Percentiles rank a stretch among this genome's conserved stretches.
phyloP scores from a whole-genome alignment of 2,329 filamentous ascomycete genomes.

The Neonectria punicea region DNA sequence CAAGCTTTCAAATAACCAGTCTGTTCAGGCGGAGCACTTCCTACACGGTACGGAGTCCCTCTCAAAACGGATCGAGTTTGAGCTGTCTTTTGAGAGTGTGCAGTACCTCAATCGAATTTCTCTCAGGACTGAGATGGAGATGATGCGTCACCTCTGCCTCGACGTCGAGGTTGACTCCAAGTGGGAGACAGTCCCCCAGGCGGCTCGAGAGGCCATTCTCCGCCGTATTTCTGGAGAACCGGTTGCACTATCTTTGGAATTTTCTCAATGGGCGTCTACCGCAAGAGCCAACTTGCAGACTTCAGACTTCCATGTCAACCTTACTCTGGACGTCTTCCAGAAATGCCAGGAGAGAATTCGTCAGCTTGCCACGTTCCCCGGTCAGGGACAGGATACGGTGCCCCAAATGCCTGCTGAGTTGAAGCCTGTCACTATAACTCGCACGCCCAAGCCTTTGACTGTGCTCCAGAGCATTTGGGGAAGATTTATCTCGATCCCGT shows the following conservation, averaged over 20 bases:
- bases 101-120: slow-evolving; percentile 16
- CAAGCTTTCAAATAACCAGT: slow-evolving; percentile 15
- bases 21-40: slow-evolving; percentile 27
- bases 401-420: slow-evolving; percentile 6
- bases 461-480: slow-evolving; percentile 12
- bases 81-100: slow-evolving; percentile 16
- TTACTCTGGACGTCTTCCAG: slow-evolving; percentile 23
- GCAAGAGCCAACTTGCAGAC: slow-evolving; percentile 17
- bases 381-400: background rate
- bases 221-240: slow-evolving; percentile 19
- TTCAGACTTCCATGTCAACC: slow-evolving; percentile 22
- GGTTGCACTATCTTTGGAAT: slow-evolving; percentile 12
- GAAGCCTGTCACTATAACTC: slow-evolving; percentile 8
- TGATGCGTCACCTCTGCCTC: slow-evolving; percentile 29
- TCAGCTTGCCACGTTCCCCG: slow-evolving; percentile 6
- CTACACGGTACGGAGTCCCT: slow-evolving; percentile 12
- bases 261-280: slow-evolving; percentile 14
- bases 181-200: slow-evolving; percentile 24
- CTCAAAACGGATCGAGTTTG: slow-evolving; percentile 25
- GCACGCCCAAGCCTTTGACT: background rate
- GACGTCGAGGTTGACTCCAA: slow-evolving; percentile 19
- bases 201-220: slow-evolving; percentile 21
- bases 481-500: slow-evolving; percentile 7
- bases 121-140: slow-evolving; percentile 25
- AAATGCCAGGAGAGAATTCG: slow-evolving; percentile 18